phyloP scores from a whole-genome alignment of 31 red algal genomes.

The Porphyra umbilicalis region DNA sequence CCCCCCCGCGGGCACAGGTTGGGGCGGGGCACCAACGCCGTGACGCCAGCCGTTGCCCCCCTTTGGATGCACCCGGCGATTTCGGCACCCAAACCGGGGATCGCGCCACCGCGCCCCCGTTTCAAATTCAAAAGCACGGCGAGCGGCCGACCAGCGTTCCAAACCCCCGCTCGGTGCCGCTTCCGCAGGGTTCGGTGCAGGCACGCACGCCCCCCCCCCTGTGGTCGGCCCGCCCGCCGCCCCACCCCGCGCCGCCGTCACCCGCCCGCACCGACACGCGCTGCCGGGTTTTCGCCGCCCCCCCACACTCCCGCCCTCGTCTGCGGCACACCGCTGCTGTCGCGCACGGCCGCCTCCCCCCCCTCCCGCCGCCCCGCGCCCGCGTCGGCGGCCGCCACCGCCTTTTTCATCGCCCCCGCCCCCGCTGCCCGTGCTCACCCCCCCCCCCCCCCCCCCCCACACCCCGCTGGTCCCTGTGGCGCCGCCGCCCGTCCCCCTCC shows the following conservation, averaged over 20 bases:
- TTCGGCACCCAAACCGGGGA: too few relatives aligned
- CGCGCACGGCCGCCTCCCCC: not conserved
- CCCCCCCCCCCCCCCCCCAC: not conserved
- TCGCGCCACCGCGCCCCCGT: too few relatives aligned
- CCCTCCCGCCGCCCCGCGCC: not conserved
- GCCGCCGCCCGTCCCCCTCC: not conserved
- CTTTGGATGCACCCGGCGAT: too few relatives aligned
- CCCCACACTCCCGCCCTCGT: not conserved
- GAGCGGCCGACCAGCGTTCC: too few relatives aligned
- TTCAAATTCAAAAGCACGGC: too few relatives aligned
- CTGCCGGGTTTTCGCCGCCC: not conserved
- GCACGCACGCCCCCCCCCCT: not conserved
- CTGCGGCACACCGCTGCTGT: not conserved
- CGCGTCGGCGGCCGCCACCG: not conserved
- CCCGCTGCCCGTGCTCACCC: not conserved
- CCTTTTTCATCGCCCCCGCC: constrained; percentile 1
- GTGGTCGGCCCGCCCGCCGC: not conserved
- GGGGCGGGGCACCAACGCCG: too few relatives aligned
- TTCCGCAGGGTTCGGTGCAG: too few relatives aligned
- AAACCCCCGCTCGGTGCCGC: too few relatives aligned
- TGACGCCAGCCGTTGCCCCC: too few relatives aligned
- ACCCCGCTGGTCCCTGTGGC: not conserved
- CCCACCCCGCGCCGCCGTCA: not conserved
- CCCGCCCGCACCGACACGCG: not conserved
- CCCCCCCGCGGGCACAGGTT: too few relatives aligned